These are phyloP conservation scores for Arthrocladium fulminans DNA, from an alignment of 2,329 filamentous ascomycete genomes.

Conservation along the genomic window DNA sequence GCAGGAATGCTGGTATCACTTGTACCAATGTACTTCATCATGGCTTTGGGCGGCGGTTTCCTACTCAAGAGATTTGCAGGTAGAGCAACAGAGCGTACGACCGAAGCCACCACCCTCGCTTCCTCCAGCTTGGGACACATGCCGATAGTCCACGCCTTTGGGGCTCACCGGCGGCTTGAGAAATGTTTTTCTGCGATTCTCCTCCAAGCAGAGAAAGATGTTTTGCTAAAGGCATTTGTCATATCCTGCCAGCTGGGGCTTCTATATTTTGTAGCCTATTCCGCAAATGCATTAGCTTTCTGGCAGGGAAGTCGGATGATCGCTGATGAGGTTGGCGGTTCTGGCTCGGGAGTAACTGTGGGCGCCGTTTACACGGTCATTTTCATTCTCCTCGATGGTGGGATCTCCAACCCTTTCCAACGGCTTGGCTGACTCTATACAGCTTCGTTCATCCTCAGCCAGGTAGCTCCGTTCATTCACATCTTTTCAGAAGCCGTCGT, in stretches of 20 bases:
- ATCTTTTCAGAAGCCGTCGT: no score
- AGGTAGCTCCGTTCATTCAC: conserved; percentile 39
- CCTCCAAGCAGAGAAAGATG: conserved; percentile 23
- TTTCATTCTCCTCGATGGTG: conserved; percentile 48
- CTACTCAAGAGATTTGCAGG: conserved; percentile 38
- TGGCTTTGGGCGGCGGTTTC: conserved; percentile 36
- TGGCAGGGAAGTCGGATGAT: conserved; percentile 43
- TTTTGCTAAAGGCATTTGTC: conserved; percentile 25
- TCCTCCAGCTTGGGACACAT: conserved; percentile 44
- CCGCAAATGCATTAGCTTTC: conserved; percentile 28
- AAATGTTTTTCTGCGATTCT: conserved; percentile 24
- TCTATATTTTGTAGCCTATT: conserved; percentile 28
- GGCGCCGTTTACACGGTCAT: conserved; percentile 49
- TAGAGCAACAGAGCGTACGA: conserved; percentile 42
- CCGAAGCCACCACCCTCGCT: conserved; percentile 50
- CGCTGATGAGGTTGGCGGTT: conserved; percentile 24
- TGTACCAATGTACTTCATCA: conserved; percentile 39
- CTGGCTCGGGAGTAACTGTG: conserved; percentile 32
- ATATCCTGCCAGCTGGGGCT: conserved; percentile 26
- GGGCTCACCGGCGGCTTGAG: conserved; percentile 45
- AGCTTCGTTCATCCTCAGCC: no score
- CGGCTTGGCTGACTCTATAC: no score
- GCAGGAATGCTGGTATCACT: conserved; percentile 39
- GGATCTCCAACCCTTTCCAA: no score
- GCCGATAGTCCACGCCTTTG: conserved; percentile 41